Percentiles rank a stretch among this genome's conserved stretches.
Conservation (phyloP, 2,329 filamentous ascomycete species). For the Penicillium sp. region DNA sequence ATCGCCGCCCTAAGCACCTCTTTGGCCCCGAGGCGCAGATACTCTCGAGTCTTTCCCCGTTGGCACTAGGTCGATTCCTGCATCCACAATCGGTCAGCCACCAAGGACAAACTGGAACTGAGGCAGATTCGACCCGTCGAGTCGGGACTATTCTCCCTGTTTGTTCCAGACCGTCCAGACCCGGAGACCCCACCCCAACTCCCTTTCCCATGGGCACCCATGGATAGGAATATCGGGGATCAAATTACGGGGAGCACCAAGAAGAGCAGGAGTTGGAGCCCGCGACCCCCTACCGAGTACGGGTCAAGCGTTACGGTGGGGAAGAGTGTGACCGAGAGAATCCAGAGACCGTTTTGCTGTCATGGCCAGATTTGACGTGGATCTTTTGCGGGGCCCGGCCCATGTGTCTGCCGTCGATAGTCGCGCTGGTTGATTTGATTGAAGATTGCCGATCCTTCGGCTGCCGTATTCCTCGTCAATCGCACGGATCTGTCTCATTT, state of each 20-base stretch:
- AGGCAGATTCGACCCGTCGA: background rate
- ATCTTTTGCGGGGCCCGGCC: conserved; percentile 8
- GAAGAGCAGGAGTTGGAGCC: conserved; percentile 3
- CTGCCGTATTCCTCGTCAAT: conserved; percentile 17
- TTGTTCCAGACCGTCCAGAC: background rate
- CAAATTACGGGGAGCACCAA: conserved; percentile 6
- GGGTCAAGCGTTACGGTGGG: background rate
- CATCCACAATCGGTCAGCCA: conserved; percentile 1
- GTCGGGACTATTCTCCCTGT: background rate
- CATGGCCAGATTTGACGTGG: conserved; percentile 10
- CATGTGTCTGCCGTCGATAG: conserved; percentile 8
- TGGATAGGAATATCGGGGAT: background rate
- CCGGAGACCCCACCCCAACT: background rate
- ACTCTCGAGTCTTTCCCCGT: background rate
- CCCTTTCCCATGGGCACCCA: background rate
- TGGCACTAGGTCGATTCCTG: conserved; percentile 2
- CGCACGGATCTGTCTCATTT: conserved; percentile 22
- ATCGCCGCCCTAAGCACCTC: background rate
- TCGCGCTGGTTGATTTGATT: conserved; percentile 25
- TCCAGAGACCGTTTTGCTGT: conserved; percentile 14
- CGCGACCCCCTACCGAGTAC: background rate
- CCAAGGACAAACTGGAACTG: background rate
- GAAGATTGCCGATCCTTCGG: conserved; percentile 29
- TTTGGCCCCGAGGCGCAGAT: background rate
- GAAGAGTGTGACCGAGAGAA: background rate